A percentile compares a stretch with the other conserved stretches of the same genome.
These are phyloP conservation scores for Colletotrichum sojae DNA, from an alignment of 2,329 filamentous ascomycete genomes.

Conservation along the genomic window DNA sequence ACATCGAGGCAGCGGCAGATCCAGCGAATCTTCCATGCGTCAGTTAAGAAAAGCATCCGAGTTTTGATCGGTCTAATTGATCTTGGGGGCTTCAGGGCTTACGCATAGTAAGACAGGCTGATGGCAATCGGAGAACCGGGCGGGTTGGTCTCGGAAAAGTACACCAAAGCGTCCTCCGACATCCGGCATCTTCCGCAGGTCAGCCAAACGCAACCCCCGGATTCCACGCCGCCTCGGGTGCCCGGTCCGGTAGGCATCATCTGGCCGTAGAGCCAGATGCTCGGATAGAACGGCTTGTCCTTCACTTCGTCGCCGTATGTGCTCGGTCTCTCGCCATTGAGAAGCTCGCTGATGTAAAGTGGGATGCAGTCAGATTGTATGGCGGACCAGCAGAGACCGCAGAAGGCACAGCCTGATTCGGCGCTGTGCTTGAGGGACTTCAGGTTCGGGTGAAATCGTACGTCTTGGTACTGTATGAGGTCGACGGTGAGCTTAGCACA, in stretches of 20 bases:
- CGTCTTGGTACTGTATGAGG: too few relatives aligned
- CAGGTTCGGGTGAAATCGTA: too few relatives aligned
- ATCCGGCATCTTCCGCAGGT: neutral
- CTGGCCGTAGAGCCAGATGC: slow-evolving; percentile 20
- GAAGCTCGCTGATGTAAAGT: neutral
- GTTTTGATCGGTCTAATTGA: too few relatives aligned
- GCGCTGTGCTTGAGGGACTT: neutral
- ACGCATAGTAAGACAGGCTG: neutral
- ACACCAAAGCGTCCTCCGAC: too few relatives aligned
- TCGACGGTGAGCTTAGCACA: too few relatives aligned
- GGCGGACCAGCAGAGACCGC: neutral
- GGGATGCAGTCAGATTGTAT: neutral
- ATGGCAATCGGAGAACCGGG: neutral
- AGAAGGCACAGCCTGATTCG: slow-evolving; percentile 6
- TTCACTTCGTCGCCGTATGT: neutral
- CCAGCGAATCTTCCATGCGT: neutral
- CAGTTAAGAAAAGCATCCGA: too few relatives aligned
- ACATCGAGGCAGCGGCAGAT: neutral
- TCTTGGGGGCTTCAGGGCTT: neutral
- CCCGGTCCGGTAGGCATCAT: neutral
- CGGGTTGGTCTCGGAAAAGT: neutral
- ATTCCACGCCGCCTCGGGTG: too few relatives aligned
- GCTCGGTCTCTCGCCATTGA: slow-evolving; percentile 1
- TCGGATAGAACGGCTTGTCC: neutral
- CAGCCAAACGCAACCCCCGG: neutral